Evolutionary conservation across 768 basidiomycete species (phyloP).

Genomic region (Boletus tomentosulus): DNA sequence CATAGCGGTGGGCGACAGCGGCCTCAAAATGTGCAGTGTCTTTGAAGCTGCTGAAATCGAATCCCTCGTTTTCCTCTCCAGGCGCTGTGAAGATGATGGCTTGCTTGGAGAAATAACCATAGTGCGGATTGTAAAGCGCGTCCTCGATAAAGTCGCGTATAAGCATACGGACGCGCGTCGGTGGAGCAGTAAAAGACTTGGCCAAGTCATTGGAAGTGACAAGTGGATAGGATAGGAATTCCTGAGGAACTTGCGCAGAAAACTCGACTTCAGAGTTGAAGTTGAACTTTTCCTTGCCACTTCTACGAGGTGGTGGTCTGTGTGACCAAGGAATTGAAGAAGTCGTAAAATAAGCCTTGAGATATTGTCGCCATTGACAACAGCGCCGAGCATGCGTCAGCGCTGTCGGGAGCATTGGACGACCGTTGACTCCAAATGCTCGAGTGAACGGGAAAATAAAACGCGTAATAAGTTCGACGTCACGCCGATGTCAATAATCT

Average conservation of each 20-base stretch:
- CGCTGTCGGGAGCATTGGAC: conserved; percentile 20
- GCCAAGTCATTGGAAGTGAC: conserved; percentile 74
- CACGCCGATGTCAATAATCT: neutral
- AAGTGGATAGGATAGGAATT: conserved; percentile 46
- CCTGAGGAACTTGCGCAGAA: conserved; percentile 40
- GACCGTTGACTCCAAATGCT: neutral
- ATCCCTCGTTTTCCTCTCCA: conserved; percentile 36
- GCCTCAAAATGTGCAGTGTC: conserved; percentile 77
- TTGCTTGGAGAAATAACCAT: conserved; percentile 95
- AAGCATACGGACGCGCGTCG: conserved; percentile 85
- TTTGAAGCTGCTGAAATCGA: conserved; percentile 66
- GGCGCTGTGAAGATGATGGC: conserved; percentile 82
- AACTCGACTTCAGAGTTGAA: conserved; percentile 66
- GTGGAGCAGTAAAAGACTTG: conserved; percentile 48
- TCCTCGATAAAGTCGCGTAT: conserved; percentile 97
- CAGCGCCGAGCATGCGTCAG: conserved; percentile 15
- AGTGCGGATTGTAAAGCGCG: conserved; percentile 92
- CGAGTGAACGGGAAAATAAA: conserved; percentile 7
- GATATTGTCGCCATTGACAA: conserved; percentile 19
- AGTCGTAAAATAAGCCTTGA: conserved; percentile 25
- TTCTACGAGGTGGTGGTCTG: conserved; percentile 8
- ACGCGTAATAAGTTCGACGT: neutral
- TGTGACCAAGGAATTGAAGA: conserved; percentile 14
- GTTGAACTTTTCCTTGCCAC: conserved; percentile 61
- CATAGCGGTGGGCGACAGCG: conserved; percentile 73